Conservation (phyloP, 345 rosid genomes). For the Anastatica hierochuntica region DNA sequence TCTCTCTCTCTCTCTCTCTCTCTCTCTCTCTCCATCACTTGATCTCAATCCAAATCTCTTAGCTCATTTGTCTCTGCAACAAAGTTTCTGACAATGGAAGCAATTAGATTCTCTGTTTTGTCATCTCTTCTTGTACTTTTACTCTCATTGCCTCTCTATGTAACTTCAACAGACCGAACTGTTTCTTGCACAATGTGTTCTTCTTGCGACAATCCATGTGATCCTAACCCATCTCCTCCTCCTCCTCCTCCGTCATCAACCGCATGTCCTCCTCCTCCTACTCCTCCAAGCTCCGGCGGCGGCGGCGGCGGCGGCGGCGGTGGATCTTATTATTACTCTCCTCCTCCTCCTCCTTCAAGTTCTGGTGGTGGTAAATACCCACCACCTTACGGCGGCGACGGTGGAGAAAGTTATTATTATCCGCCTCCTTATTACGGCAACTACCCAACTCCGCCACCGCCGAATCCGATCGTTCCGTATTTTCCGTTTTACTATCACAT, state of each 20-base stretch:
- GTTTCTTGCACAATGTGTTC: constrained; percentile 87
- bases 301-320: constrained; percentile 32
- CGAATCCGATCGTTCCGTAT: constrained; percentile 97
- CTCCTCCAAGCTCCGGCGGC: no score
- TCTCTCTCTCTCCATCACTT: background rate
- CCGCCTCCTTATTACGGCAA: constrained; percentile 46
- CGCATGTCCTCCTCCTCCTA: no score
- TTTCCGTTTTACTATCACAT: constrained; percentile 73
- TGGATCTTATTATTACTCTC: constrained; percentile 39
- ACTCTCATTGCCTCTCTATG: constrained; percentile 13
- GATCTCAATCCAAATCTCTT: background rate
- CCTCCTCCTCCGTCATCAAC: constrained; percentile 65
- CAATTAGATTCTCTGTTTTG: constrained; percentile 8
- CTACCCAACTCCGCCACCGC: constrained; percentile 69
- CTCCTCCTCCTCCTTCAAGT: constrained; percentile 64
- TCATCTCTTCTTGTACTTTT: constrained; percentile 14
- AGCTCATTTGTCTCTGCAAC: background rate
- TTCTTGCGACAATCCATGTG: constrained; percentile 60
- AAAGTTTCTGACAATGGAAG: constrained; percentile 30
- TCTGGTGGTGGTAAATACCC: constrained; percentile 38
- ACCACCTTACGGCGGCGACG: constrained; percentile 45
- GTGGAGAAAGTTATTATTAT: constrained; percentile 39
- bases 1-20: no score
- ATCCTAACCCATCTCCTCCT: constrained; percentile 36
- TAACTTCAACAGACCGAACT: constrained; percentile 37